Percentiles rank a stretch among this genome's conserved stretches.
Evolutionary conservation across 805 yeast genomes (phyloP).

Genomic region (Suhomyces emberorum): DNA sequence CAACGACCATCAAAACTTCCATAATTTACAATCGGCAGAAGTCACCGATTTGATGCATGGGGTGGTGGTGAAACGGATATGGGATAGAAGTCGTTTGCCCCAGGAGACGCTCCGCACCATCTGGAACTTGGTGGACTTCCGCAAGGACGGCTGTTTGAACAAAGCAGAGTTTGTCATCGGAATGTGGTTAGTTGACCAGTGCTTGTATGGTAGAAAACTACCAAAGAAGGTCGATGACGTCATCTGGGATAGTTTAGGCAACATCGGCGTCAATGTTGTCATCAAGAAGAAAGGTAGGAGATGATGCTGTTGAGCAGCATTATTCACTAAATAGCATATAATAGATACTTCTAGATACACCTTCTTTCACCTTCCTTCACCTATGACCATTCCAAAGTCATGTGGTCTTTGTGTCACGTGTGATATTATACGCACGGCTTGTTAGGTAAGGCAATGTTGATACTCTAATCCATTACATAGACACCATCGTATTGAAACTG

Average conservation of each 20-base stretch:
- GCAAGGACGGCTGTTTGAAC: constrained; percentile 70
- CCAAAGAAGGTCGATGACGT: constrained; percentile 65
- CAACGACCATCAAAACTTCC: constrained; percentile 26
- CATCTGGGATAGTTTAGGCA: constrained; percentile 78
- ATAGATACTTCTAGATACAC: too few relatives aligned
- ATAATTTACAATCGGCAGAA: constrained; percentile 25
- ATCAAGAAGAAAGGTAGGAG: constrained; percentile 33
- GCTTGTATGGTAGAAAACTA: constrained; percentile 86
- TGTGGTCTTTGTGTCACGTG: too few relatives aligned
- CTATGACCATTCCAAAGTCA: too few relatives aligned
- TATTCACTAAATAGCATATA: neutral
- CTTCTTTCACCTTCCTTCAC: too few relatives aligned
- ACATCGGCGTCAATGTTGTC: constrained; percentile 39
- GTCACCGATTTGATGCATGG: constrained; percentile 46
- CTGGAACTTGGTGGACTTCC: constrained; percentile 68
- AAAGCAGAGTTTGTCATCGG: constrained; percentile 90
- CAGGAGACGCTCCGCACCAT: constrained; percentile 52
- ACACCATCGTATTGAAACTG: too few relatives aligned
- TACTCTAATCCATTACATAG: too few relatives aligned
- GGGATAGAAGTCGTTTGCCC: constrained; percentile 77
- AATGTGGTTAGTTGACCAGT: constrained; percentile 96
- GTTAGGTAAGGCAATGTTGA: neutral
- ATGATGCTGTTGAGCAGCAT: neutral
- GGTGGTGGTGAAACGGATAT: constrained; percentile 68
- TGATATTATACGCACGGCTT: neutral